Percentiles rank a stretch among this genome's conserved stretches.
These are phyloP conservation scores for Ocimum tenuiflorum DNA, from an alignment of 257 asterid genomes.

Conservation along the genomic window DNA sequence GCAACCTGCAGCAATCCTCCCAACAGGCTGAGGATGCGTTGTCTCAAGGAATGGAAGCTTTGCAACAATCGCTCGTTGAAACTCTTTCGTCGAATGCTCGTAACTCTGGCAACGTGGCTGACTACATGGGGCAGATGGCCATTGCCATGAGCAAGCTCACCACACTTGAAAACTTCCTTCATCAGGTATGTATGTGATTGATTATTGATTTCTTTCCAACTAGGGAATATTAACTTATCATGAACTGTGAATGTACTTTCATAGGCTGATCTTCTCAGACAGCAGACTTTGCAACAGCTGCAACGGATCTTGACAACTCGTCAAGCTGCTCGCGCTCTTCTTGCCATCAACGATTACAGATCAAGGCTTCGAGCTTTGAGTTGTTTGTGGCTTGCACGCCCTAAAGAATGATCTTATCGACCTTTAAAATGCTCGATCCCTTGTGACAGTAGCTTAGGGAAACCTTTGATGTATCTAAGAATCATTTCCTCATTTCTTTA, in stretches of 20 bases:
- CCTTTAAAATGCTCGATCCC: neutral
- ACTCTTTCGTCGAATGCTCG: conserved; percentile 56
- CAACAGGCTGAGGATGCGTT: conserved; percentile 95
- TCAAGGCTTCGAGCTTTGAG: conserved; percentile 52
- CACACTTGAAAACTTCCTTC: conserved; percentile 61
- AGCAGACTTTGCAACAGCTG: conserved; percentile 64
- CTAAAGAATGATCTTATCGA: conserved; percentile 38
- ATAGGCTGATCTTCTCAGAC: conserved; percentile 76
- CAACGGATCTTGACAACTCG: conserved; percentile 79
- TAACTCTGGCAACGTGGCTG: conserved; percentile 50
- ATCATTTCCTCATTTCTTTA: neutral
- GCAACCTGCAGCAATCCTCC: conserved; percentile 74
- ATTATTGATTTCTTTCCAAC: too few species aligned
- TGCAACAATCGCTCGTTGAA: conserved; percentile 68
- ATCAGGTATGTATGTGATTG: conserved; percentile 40
- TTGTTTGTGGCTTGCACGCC: conserved; percentile 77
- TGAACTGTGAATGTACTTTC: too few species aligned
- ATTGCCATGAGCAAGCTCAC: conserved; percentile 72
- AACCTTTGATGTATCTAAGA: neutral
- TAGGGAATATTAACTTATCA: too few species aligned
- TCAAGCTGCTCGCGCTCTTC: conserved; percentile 87
- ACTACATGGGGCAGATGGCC: conserved; percentile 87
- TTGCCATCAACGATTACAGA: conserved; percentile 70
- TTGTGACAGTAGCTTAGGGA: too few species aligned
- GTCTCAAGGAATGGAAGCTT: conserved; percentile 95